These are phyloP conservation scores for Penicillium turbatum DNA, from an alignment of 495 filamentous ascomycete genomes.

Conservation along the genomic window DNA sequence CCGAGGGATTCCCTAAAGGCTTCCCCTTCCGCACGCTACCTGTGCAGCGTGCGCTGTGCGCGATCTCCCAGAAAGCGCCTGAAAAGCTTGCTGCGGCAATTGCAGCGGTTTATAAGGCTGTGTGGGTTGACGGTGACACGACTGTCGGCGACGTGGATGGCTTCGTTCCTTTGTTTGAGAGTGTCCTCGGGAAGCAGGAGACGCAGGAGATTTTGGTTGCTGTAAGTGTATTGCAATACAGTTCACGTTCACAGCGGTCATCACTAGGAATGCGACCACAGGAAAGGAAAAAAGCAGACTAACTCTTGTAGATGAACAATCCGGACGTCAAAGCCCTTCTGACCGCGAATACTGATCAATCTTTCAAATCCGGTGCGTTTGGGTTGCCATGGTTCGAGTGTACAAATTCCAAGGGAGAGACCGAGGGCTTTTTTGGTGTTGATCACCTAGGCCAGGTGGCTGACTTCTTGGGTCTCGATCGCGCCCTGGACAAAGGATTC, in stretches of 20 bases:
- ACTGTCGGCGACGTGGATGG: constrained; percentile 49
- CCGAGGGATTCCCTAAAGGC: constrained; percentile 41
- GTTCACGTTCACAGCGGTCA: background rate
- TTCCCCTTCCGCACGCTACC: constrained; percentile 57
- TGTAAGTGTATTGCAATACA: constrained; percentile 15
- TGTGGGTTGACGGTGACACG: constrained; percentile 51
- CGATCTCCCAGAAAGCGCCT: constrained; percentile 35
- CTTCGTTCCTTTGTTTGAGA: constrained; percentile 42
- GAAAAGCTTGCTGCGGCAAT: constrained; percentile 42
- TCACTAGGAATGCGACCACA: background rate
- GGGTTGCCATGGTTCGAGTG: constrained; percentile 69
- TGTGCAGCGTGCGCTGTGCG: constrained; percentile 48
- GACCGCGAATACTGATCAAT: constrained; percentile 51
- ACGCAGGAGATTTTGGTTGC: constrained; percentile 39
- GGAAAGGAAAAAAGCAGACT: background rate
- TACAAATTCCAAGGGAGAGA: constrained; percentile 55
- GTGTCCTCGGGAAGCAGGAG: constrained; percentile 47
- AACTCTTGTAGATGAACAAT: constrained; percentile 23
- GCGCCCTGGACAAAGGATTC: constrained; percentile 28
- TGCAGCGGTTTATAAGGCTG: constrained; percentile 49
- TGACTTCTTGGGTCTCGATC: constrained; percentile 55
- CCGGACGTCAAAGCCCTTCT: constrained; percentile 53
- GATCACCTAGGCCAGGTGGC: constrained; percentile 65
- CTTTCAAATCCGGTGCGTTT: constrained; percentile 61
- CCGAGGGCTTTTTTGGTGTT: constrained; percentile 64